Evolutionary conservation across 1,139 yeast genomes (phyloP), one percentile per base, ranked within the genome.

Genomic region (Protomyces inouyei): DNA sequence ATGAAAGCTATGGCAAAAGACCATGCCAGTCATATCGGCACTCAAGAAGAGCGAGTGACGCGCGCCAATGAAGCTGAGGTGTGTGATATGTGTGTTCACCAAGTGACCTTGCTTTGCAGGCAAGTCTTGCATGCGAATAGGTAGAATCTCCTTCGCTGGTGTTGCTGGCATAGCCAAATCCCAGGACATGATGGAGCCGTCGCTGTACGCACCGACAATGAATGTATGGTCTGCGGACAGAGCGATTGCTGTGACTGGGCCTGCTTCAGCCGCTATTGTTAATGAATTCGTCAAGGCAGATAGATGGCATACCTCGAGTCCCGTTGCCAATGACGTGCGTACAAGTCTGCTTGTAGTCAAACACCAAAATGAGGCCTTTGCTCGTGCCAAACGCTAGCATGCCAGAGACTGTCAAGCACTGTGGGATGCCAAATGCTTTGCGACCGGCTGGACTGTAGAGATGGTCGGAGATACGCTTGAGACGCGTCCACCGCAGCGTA

Each of bases 371-470:
- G 55, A 73, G 76, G 0, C 92, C 92, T 57, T 78, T 78, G 0
- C 79, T 71, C 0, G 95, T 88, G 1, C 90, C 95, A 12, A 88
- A 71, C 0, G 83, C 83, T 1, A 89, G 78, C 63, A 78, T 78
- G 2, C 84, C 78, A 1, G 84, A 80, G 0, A 85, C 79, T 3
- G 79, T 76, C 8, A 86, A 71, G 28, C 76, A 74, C 0, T 80
- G 76, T 0, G 85, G 82, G 1, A 73, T 71, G 0, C 95, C 96
- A 69, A 81, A 79, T 8, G 72, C 70, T 2, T 76, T 64, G 23
- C 72, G 68, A 5, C 80, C 76, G 1, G 76, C 72, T 9, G 77
- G 75, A 0, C 82, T 74, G 60, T 75, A 77, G 4, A 81, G 67
- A 38, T 73, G 74, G 16, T 74, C 73, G 3, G 82, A 76, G 21